A percentile compares a stretch with the other conserved stretches of the same genome.
phyloP scores from a whole-genome alignment of 2,329 filamentous ascomycete genomes.

The Aspergillus fructus region DNA sequence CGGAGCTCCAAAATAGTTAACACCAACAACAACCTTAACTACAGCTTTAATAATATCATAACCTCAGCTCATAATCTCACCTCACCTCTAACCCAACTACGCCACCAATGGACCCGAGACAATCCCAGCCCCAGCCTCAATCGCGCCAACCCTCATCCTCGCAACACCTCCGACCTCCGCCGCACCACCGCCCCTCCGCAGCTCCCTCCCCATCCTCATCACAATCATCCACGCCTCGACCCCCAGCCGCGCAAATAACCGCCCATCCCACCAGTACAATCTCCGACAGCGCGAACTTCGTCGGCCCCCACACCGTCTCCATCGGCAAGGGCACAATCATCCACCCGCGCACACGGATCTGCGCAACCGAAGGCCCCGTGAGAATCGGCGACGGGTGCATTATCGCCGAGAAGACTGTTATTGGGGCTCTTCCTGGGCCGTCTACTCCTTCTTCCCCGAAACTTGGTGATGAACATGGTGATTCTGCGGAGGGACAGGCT shows the following conservation, averaged over 20 bases:
- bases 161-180: constrained; percentile 23
- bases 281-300: constrained; percentile 40
- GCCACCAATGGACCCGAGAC: constrained; percentile 1
- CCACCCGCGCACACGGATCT: constrained; percentile 81
- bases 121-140: background rate
- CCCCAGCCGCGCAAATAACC: constrained; percentile 37
- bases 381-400: constrained; percentile 79
- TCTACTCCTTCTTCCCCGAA: background rate
- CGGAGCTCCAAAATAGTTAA: background rate
- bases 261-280: constrained; percentile 39
- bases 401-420: constrained; percentile 64
- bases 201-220: background rate
- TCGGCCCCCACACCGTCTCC: constrained; percentile 73
- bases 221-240: constrained; percentile 24
- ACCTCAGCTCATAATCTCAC: background rate
- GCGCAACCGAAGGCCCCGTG: constrained; percentile 75
- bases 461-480: background rate
- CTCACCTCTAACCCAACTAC: background rate
- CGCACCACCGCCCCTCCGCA: constrained; percentile 20
- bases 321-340: constrained; percentile 76
- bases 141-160: constrained; percentile 10
- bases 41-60: background rate
- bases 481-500: constrained; percentile 9
- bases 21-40: background rate
- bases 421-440: constrained; percentile 56